These are phyloP conservation scores for Apiotrichum laibachii DNA, from an alignment of 1,284 basidiomycete genomes.

Conservation along the genomic window DNA sequence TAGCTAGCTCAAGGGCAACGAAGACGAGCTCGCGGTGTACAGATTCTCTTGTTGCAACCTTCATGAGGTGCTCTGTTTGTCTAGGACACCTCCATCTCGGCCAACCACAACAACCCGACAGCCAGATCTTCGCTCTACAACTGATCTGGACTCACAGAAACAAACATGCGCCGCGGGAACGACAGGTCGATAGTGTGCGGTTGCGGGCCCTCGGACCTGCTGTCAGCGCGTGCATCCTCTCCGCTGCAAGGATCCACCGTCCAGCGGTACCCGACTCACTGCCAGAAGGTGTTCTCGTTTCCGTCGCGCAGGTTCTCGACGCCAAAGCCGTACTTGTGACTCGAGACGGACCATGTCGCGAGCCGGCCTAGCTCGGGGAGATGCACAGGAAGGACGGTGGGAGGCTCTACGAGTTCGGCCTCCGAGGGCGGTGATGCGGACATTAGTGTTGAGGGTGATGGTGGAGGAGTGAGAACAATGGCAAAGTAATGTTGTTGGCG, in stretches of 20 bases:
- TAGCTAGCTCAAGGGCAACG: neutral
- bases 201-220: conserved; percentile 92
- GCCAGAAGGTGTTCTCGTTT: conserved; percentile 94
- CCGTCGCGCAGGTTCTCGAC: conserved; percentile 85
- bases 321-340: conserved; percentile 94
- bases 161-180: conserved; percentile 83
- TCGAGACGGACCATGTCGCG: conserved; percentile 95
- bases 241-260: no score
- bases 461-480: no score
- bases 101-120: neutral
- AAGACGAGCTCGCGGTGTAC: neutral
- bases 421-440: neutral
- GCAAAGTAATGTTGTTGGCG: no score
- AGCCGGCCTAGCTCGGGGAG: conserved; percentile 54
- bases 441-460: neutral
- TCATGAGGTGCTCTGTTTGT: no score
- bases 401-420: no score
- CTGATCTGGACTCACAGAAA: conserved; percentile 71
- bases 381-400: neutral
- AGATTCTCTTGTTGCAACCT: neutral
- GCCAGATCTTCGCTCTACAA: no score
- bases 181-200: conserved; percentile 94
- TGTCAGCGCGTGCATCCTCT: conserved; percentile 2
- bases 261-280: conserved; percentile 61
- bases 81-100: neutral